Percentiles rank a stretch among this genome's conserved stretches.
Evolutionary conservation across 2,329 filamentous ascomycete species (phyloP).

Genomic region (Fusarium drepaniforme): DNA sequence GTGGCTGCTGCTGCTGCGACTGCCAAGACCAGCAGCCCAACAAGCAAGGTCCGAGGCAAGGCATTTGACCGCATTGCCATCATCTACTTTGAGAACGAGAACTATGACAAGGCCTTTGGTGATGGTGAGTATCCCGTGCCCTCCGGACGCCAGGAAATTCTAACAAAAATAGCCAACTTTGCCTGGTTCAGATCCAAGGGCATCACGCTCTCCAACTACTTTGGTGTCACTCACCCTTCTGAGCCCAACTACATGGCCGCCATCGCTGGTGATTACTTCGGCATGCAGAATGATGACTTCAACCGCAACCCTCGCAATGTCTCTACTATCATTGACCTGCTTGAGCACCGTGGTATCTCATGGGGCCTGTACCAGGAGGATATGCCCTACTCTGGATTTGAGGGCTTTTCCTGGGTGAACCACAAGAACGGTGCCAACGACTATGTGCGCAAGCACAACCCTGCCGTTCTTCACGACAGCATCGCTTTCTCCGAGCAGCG

Average conservation of each 20-base stretch:
- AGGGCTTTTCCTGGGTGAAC: constrained; percentile 74
- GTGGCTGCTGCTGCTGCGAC: constrained; percentile 70
- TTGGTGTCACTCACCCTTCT: constrained; percentile 72
- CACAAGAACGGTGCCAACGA: constrained; percentile 74
- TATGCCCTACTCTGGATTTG: constrained; percentile 80
- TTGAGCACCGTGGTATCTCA: constrained; percentile 72
- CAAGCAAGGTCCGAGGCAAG: constrained; percentile 75
- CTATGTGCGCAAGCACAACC: constrained; percentile 89
- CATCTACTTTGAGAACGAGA: constrained; percentile 84
- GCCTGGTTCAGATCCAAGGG: constrained; percentile 46
- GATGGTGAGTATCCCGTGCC: constrained; percentile 62
- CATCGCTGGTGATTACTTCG: constrained; percentile 73
- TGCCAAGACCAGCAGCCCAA: constrained; percentile 70
- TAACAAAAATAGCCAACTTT: constrained; percentile 38
- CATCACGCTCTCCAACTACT: constrained; percentile 50
- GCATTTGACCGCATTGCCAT: constrained; percentile 79
- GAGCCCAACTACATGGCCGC: constrained; percentile 77
- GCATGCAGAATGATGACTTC: constrained; percentile 70
- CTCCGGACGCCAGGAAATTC: neutral
- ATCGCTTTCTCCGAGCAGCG: constrained; percentile 70
- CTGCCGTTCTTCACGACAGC: constrained; percentile 73
- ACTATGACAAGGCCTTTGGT: constrained; percentile 72
- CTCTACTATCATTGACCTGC: constrained; percentile 75
- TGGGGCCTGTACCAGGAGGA: constrained; percentile 85
- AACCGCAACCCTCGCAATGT: constrained; percentile 69